Conservation (phyloP, 495 filamentous ascomycete genomes). For the Talaromyces wortmannii region DNA sequence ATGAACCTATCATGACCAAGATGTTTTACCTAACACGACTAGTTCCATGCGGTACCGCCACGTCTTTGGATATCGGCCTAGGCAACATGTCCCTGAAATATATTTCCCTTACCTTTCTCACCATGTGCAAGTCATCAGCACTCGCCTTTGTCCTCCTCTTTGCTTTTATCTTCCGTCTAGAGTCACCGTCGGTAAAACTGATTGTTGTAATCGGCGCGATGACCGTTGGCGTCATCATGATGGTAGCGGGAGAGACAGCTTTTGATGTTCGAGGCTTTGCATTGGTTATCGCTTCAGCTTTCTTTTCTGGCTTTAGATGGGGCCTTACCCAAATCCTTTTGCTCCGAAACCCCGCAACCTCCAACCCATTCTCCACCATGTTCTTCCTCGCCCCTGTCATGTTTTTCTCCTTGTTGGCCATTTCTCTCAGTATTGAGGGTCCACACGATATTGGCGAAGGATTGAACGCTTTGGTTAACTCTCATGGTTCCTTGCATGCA, state of each 20-base stretch:
- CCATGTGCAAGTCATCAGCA: constrained; percentile 98
- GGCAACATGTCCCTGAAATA: constrained; percentile 95
- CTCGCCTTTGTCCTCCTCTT: constrained; percentile 93
- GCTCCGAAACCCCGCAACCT: constrained; percentile 88
- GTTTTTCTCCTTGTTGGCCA: constrained; percentile 74
- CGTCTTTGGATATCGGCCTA: constrained; percentile 91
- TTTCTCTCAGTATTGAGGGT: constrained; percentile 85
- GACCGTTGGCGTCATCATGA: constrained; percentile 95
- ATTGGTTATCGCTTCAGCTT: constrained; percentile 85
- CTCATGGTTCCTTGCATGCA: constrained; percentile 56
- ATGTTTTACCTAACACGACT: constrained; percentile 90
- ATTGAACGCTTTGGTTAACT: constrained; percentile 50
- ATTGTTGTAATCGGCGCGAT: constrained; percentile 85
- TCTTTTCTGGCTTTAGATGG: constrained; percentile 97
- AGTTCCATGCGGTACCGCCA: constrained; percentile 87
- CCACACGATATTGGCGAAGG: constrained; percentile 56
- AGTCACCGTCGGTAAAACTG: constrained; percentile 77
- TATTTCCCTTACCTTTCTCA: constrained; percentile 95
- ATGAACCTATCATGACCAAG: constrained; percentile 66
- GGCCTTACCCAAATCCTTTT: constrained; percentile 93
- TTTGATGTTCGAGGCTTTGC: constrained; percentile 86
- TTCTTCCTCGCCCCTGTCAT: constrained; percentile 96
- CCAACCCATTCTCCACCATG: constrained; percentile 94
- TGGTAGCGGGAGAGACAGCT: constrained; percentile 94
- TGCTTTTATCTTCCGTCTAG: constrained; percentile 90